Percentiles rank a stretch among this genome's conserved stretches.
phyloP scores from a whole-genome alignment of 169 alveolate genomes.

The Plasmodium cynomolgi region DNA sequence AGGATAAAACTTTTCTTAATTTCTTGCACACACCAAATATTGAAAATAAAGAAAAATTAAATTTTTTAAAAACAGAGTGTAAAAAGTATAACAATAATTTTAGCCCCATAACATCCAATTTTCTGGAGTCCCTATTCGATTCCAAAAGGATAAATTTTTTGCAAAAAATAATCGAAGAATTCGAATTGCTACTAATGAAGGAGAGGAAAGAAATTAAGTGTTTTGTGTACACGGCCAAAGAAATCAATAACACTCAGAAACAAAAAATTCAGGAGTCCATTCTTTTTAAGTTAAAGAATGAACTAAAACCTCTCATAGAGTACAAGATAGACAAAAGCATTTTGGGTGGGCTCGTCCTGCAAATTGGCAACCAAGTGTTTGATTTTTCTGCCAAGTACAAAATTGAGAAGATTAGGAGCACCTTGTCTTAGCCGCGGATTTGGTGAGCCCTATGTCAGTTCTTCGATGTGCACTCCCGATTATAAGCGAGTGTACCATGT shows the following conservation, averaged over 20 bases:
- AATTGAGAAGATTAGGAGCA: slow-evolving; percentile 61
- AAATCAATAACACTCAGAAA: slow-evolving; percentile 34
- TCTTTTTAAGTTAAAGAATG: slow-evolving; percentile 19
- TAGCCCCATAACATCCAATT: slow-evolving; percentile 38
- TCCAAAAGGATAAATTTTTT: slow-evolving; percentile 55
- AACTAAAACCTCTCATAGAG: slow-evolving; percentile 56
- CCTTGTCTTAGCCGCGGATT: not conserved
- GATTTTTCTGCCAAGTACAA: slow-evolving; percentile 71
- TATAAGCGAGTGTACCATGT: not conserved
- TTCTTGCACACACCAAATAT: slow-evolving; percentile 71
- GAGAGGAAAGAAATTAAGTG: slow-evolving; percentile 72
- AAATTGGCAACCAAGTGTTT: slow-evolving; percentile 69
- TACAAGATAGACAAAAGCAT: slow-evolving; percentile 44
- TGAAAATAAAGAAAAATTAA: slow-evolving; percentile 23
- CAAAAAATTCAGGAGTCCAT: slow-evolving; percentile 56
- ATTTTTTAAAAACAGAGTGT: slow-evolving; percentile 64
- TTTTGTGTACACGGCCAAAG: slow-evolving; percentile 63
- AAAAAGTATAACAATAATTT: slow-evolving; percentile 59
- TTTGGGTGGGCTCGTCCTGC: slow-evolving; percentile 58
- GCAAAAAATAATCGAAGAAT: slow-evolving; percentile 60
- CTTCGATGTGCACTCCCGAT: not conserved
- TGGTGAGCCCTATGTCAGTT: not conserved
- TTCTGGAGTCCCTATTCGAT: slow-evolving; percentile 60
- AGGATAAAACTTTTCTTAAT: slow-evolving; percentile 33
- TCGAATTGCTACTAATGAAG: slow-evolving; percentile 50